phyloP scores from a whole-genome alignment of 768 basidiomycete species.

The Pleurotus ostreatus region DNA sequence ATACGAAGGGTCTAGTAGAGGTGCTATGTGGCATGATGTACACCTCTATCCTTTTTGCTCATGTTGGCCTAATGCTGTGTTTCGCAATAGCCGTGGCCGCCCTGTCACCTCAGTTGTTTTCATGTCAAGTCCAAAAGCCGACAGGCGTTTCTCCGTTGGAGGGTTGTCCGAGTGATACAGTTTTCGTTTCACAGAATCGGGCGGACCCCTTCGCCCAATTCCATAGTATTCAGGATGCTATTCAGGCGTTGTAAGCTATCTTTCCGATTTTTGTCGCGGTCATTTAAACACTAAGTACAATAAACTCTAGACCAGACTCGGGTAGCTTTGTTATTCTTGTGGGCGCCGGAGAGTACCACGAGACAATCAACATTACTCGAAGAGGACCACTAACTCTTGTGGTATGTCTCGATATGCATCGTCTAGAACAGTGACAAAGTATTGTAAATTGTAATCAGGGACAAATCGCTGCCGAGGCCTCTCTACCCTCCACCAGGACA shows the following conservation, averaged over 20 bases:
- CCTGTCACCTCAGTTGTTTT: conserved; percentile 42
- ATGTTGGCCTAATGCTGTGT: not conserved
- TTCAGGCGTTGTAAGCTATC: conserved; percentile 47
- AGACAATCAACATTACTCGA: conserved; percentile 55
- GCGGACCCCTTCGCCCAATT: conserved; percentile 44
- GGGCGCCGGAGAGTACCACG: conserved; percentile 55
- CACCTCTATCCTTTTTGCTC: not conserved
- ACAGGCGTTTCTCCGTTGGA: conserved; percentile 33
- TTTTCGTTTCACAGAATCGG: conserved; percentile 49
- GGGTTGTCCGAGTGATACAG: conserved; percentile 55
- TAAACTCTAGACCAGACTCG: conserved; percentile 32
- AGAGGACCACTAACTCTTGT: conserved; percentile 51
- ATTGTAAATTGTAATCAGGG: conserved; percentile 29
- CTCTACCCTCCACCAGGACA: conserved; percentile 28
- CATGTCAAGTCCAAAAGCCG: conserved; percentile 52
- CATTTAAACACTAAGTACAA: not conserved
- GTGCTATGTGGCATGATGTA: not conserved
- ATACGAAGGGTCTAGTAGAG: too few relatives aligned
- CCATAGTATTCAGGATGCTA: conserved; percentile 48
- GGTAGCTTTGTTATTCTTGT: conserved; percentile 47
- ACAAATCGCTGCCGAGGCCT: conserved; percentile 35
- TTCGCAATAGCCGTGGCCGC: conserved; percentile 13
- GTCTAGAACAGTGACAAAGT: too few relatives aligned
- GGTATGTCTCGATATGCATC: conserved; percentile 24
- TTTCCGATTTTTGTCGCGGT: not conserved